These are phyloP conservation scores for Geranomyces michiganensis DNA, from an alignment of 192 early-diverging fungal species.

Conservation along the genomic window DNA sequence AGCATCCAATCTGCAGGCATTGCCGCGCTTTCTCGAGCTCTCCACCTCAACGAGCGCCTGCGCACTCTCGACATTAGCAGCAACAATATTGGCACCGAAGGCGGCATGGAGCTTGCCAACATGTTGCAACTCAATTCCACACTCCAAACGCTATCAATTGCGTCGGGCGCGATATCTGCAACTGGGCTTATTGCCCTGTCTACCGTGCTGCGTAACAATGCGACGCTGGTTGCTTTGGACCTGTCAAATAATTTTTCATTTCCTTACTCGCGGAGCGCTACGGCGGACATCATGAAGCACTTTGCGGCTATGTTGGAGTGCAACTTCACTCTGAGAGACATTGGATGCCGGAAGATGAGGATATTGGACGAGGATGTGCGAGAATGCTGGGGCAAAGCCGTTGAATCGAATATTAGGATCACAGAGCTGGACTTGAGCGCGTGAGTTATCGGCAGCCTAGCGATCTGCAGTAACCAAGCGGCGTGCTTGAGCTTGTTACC, in stretches of 20 bases:
- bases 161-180: constrained; percentile 27
- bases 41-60: constrained; percentile 44
- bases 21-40: constrained; percentile 34
- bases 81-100: constrained; percentile 43
- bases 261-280: constrained; percentile 31
- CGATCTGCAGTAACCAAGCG: too few species aligned
- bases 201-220: constrained; percentile 50
- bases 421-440: constrained; percentile 42
- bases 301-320: constrained; percentile 34
- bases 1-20: constrained; percentile 41
- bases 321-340: constrained; percentile 37
- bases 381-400: constrained; percentile 35
- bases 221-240: constrained; percentile 35
- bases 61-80: constrained; percentile 37
- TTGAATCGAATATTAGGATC: constrained; percentile 37
- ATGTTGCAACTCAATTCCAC: constrained; percentile 51
- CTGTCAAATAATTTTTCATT: constrained; percentile 45
- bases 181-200: constrained; percentile 45
- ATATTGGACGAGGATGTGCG: constrained; percentile 45
- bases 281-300: constrained; percentile 48
- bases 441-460: constrained; percentile 17
- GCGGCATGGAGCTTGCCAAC: constrained; percentile 51
- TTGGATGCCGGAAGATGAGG: constrained; percentile 45
- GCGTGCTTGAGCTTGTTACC: background rate
- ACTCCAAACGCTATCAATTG: constrained; percentile 31